A percentile compares a stretch with the other conserved stretches of the same genome.
Evolutionary conservation across 1,139 yeast genomes (phyloP).

Genomic region (Zygoascus meyerae): DNA sequence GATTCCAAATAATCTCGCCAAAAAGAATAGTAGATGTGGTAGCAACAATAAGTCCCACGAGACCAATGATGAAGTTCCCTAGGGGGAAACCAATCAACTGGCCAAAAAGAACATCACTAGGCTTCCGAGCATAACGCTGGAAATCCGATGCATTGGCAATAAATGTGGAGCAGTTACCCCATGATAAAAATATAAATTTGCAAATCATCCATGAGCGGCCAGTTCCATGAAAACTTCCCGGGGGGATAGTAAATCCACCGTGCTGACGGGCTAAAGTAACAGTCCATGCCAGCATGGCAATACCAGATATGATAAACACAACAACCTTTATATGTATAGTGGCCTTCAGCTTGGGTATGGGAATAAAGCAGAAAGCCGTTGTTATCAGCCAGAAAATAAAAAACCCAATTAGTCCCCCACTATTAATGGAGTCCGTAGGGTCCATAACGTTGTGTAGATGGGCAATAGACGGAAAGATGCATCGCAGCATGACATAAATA

Average conservation of each 20-base stretch:
- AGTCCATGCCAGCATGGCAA: conserved; percentile 69
- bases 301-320: conserved; percentile 66
- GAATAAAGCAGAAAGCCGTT: conserved; percentile 63
- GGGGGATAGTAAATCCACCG: conserved; percentile 33
- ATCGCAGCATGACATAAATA: conserved; percentile 59
- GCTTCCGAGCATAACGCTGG: conserved; percentile 61
- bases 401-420: conserved; percentile 58
- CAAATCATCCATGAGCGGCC: conserved; percentile 69
- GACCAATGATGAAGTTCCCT: conserved; percentile 63
- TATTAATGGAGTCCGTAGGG: conserved; percentile 43
- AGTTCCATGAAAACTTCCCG: conserved; percentile 38
- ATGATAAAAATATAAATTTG: conserved; percentile 58
- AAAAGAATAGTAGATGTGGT: conserved; percentile 60
- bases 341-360: conserved; percentile 68
- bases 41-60: conserved; percentile 71
- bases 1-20: conserved; percentile 57
- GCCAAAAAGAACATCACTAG: conserved; percentile 41
- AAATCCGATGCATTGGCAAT: conserved; percentile 78
- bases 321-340: conserved; percentile 66
- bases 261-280: conserved; percentile 57
- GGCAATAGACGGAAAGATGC: conserved; percentile 60
- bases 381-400: conserved; percentile 69
- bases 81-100: conserved; percentile 61
- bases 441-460: conserved; percentile 48
- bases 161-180: conserved; percentile 73